Evolutionary conservation across 108 stramenopile species (phyloP).

Genomic region (Schizochytrium sp.): DNA sequence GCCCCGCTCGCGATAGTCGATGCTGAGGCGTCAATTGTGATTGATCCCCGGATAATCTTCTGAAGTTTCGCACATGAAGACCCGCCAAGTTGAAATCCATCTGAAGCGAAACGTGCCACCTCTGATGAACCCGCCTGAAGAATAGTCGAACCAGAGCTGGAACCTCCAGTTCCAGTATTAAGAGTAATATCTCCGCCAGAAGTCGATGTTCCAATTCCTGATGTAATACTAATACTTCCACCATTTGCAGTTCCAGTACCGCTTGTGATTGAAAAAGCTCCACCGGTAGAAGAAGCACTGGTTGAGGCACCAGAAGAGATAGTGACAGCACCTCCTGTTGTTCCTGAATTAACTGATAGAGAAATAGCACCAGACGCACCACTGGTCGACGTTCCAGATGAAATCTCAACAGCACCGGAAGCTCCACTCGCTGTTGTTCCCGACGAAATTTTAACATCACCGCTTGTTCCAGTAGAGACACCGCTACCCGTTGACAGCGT

Average conservation of each 20-base stretch:
- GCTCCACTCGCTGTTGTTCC: background rate
- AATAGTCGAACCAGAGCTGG: background rate
- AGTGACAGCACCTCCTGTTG: conserved; percentile 13
- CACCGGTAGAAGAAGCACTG: conserved; percentile 15
- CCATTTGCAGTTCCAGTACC: conserved; percentile 38
- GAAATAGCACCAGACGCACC: background rate
- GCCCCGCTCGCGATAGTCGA: conserved; percentile 33
- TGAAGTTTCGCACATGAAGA: conserved; percentile 22
- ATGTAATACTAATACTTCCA: conserved; percentile 42
- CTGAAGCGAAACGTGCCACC: conserved; percentile 51
- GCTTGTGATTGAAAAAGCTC: conserved; percentile 1
- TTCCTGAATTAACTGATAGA: background rate
- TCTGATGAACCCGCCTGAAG: background rate
- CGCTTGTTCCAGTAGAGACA: conserved; percentile 65
- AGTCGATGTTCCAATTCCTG: background rate
- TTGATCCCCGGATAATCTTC: conserved; percentile 36
- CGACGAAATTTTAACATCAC: conserved; percentile 66
- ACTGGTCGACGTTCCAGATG: background rate
- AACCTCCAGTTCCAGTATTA: background rate
- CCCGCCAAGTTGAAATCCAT: conserved; percentile 36
- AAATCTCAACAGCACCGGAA: background rate
- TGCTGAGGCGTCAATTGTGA: conserved; percentile 53
- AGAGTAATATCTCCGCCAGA: conserved; percentile 22
- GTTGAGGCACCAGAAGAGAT: conserved; percentile 17
- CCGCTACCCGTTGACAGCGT: conserved; percentile 67